Evolutionary conservation across 495 filamentous ascomycete species (phyloP).

Genomic region (Penicillium alfredii): DNA sequence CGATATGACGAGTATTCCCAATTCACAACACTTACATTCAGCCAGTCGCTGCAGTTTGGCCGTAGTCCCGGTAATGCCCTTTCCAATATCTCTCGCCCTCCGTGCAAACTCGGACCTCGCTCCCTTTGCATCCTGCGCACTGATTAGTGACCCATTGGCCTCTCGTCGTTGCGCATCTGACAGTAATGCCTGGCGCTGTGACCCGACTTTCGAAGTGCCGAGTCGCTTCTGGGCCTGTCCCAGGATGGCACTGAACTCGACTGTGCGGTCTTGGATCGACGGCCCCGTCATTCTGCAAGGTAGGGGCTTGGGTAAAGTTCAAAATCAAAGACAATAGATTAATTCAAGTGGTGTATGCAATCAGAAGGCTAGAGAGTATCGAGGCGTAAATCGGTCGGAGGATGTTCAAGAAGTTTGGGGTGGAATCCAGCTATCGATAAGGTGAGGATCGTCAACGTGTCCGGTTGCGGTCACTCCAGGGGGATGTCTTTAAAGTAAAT

Average conservation of each 20-base stretch:
- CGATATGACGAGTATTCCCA: too few relatives aligned
- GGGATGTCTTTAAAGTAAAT: background rate
- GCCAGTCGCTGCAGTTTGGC: constrained; percentile 89
- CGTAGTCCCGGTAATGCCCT: constrained; percentile 86
- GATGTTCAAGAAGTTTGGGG: too few relatives aligned
- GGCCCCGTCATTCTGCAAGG: constrained; percentile 46
- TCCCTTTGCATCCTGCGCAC: constrained; percentile 33
- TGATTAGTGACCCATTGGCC: constrained; percentile 57
- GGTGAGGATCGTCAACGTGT: constrained; percentile 14
- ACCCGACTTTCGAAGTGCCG: constrained; percentile 59
- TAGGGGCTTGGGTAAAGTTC: background rate
- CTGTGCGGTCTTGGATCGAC: constrained; percentile 93
- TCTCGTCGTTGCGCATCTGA: constrained; percentile 64
- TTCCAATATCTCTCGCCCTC: constrained; percentile 80
- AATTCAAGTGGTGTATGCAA: constrained; percentile 2
- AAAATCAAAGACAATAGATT: background rate
- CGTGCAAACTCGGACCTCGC: constrained; percentile 79
- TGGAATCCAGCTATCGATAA: constrained; percentile 3
- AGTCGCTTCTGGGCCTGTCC: constrained; percentile 72
- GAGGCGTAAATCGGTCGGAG: too few relatives aligned
- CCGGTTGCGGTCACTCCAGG: constrained; percentile 16
- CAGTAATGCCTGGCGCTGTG: constrained; percentile 77
- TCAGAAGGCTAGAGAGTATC: background rate
- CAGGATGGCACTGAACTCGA: constrained; percentile 88
- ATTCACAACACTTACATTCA: constrained; percentile 62